A percentile compares a stretch with the other conserved stretches of the same genome.
These are phyloP conservation scores for Yamadazyma trypodendri DNA, from an alignment of 1,139 yeast species.

Conservation along the genomic window DNA sequence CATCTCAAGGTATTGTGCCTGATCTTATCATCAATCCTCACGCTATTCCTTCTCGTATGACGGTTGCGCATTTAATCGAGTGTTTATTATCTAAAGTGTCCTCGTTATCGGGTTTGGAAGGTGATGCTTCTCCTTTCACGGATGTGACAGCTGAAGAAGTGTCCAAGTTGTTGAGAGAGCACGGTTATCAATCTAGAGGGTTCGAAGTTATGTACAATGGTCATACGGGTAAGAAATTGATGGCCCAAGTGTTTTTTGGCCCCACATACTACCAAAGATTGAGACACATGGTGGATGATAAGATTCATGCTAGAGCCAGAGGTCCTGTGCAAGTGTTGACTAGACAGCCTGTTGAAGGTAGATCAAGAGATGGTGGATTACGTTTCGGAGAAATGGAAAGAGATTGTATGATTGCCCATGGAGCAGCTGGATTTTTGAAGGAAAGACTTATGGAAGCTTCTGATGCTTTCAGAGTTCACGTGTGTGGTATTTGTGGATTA, in stretches of 20 bases:
- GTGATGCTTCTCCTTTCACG: slow-evolving; percentile 98
- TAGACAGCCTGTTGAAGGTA: slow-evolving; percentile 99
- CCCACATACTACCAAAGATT: slow-evolving; percentile 98
- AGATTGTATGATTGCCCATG: slow-evolving; percentile 99
- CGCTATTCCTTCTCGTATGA: slow-evolving; percentile 99
- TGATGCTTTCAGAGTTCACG: slow-evolving; percentile 96
- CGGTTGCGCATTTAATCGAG: slow-evolving; percentile 98
- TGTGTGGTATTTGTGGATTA: slow-evolving; percentile 97
- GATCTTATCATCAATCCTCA: slow-evolving; percentile 97
- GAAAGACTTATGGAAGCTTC: slow-evolving; percentile 99
- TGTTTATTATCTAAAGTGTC: slow-evolving; percentile 95
- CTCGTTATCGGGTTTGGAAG: slow-evolving; percentile 91
- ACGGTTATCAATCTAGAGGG: slow-evolving; percentile 97
- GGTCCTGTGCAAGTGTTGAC: slow-evolving; percentile 98
- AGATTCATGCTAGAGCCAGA: slow-evolving; percentile 98
- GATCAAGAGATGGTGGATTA: slow-evolving; percentile 98
- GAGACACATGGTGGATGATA: slow-evolving; percentile 99
- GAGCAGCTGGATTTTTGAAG: slow-evolving; percentile 96
- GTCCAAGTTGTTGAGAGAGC: slow-evolving; percentile 85
- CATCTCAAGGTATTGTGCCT: slow-evolving; percentile 95
- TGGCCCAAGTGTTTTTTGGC: slow-evolving; percentile 98
- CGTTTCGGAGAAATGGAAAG: slow-evolving; percentile 99
- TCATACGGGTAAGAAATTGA: slow-evolving; percentile 94
- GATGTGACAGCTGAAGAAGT: slow-evolving; percentile 98
- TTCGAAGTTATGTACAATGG: slow-evolving; percentile 98